Evolutionary conservation across 805 yeast genomes (phyloP), one percentile per base, ranked within the genome.

Genomic region (Barnettozyma sp.): DNA sequence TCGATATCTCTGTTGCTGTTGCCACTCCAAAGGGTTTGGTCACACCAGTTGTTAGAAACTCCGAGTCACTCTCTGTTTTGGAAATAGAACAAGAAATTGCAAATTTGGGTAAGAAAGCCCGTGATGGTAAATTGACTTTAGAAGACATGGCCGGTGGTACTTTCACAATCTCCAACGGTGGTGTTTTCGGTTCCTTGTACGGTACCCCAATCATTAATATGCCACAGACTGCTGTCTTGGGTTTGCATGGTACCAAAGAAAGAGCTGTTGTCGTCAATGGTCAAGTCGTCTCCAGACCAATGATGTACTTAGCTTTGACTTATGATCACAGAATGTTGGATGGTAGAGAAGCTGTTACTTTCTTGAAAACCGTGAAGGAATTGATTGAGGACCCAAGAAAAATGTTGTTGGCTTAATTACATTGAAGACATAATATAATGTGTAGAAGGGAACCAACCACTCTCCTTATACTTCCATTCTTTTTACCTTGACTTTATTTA

Each of bases 111-210:
- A 70, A 68, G 58, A 90, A 86, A 70, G 98, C 98, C 45, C 84
- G 97, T 65, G 97, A 90, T 60, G 92, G 92, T 57, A 88, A 92
- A 69, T 75, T 92, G 58, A 85, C 97, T 38, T 67, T 92, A 48
- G 98, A 92, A 71, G 98, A 92, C 65, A 90, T 92, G 97, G 76
- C 96, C 43, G 98, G 98, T 63, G 98, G 98, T 64, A 88, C 97
- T 42, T 88, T 92, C 73, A 92, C 98, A 56, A 92, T 92, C 55
- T 92, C 97, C 38, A 92, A 92, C 70, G 98, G 98, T 62, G 98
- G 98, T 65, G 96, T 92, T 40, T 92, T 92, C 56, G 98, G 98
- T 46, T 92, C 97, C 18, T 71, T 92, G 49, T 86, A 82, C 63
- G 98, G 98, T 62, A 92, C 98, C 35, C 98, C 98, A 56, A 92